phyloP scores from a whole-genome alignment of 305 asterid genomes.

The Fraxinus sp. region DNA sequence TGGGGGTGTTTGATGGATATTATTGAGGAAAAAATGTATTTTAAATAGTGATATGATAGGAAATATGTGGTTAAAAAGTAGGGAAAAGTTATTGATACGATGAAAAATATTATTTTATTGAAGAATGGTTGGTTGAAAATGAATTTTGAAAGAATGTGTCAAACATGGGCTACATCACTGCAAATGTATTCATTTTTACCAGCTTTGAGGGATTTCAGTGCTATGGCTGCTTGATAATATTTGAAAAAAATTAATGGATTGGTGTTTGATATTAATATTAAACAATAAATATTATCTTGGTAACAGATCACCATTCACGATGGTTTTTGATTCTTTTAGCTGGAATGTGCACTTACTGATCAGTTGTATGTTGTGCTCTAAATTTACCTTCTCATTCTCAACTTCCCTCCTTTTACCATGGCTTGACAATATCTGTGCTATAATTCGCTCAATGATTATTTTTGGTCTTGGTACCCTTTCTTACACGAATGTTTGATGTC shows the following conservation, averaged over 20 bases:
- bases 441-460: not conserved
- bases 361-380: not conserved
- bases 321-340: not conserved
- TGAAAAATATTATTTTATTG: too few species aligned
- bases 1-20: too few species aligned
- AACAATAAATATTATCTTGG: not conserved
- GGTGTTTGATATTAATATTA: not conserved
- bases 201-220: not conserved
- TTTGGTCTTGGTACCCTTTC: not conserved
- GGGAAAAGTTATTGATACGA: too few species aligned
- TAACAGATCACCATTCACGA: not conserved
- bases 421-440: not conserved
- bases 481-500: not conserved
- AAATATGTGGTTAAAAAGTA: too few species aligned
- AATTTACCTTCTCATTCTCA: not conserved
- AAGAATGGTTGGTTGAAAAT: too few species aligned
- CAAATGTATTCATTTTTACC: not conserved
- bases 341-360: not conserved
- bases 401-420: not conserved
- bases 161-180: not conserved
- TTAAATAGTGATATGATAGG: too few species aligned
- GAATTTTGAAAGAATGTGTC: too few species aligned
- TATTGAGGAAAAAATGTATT: too few species aligned
- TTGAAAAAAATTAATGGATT: not conserved
- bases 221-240: not conserved